These are phyloP conservation scores for Fusarium denticulatum DNA, from an alignment of 2,329 filamentous ascomycete species.

Conservation along the genomic window DNA sequence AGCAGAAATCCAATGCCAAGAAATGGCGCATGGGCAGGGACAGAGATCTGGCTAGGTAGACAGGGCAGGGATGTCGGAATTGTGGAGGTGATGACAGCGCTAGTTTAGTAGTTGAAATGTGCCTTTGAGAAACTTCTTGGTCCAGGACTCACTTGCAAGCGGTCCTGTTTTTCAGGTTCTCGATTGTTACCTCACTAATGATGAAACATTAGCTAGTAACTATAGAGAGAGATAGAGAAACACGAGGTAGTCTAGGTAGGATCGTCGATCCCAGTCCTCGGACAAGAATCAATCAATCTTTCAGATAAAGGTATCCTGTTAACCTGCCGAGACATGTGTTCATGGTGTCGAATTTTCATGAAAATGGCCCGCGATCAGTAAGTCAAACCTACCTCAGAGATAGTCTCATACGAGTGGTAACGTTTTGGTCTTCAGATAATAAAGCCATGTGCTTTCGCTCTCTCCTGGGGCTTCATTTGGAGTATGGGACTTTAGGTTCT, in stretches of 20 bases:
- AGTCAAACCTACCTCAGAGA: neutral
- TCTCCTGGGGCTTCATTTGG: neutral
- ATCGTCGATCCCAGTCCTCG: neutral
- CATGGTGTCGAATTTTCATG: neutral
- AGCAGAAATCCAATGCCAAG: conserved; percentile 30
- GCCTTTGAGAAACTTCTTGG: neutral
- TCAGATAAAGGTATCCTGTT: neutral
- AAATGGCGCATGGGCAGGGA: conserved; percentile 36
- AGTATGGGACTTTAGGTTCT: neutral
- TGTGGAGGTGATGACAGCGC: conserved; percentile 26
- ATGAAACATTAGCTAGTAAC: neutral
- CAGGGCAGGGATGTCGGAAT: conserved; percentile 35
- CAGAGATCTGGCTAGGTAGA: conserved; percentile 35
- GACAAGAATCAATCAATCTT: neutral
- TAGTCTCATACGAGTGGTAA: neutral
- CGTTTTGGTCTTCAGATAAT: neutral
- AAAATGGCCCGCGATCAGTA: neutral
- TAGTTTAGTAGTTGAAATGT: neutral
- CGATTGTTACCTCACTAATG: neutral
- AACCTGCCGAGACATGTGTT: conserved; percentile 14
- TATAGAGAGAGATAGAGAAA: neutral
- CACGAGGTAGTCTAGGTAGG: neutral
- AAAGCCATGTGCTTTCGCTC: neutral
- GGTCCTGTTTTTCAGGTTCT: neutral
- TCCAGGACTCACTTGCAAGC: neutral